These are phyloP conservation scores for Phoma sp. DNA, from an alignment of 2,329 filamentous ascomycete genomes.

Conservation along the genomic window DNA sequence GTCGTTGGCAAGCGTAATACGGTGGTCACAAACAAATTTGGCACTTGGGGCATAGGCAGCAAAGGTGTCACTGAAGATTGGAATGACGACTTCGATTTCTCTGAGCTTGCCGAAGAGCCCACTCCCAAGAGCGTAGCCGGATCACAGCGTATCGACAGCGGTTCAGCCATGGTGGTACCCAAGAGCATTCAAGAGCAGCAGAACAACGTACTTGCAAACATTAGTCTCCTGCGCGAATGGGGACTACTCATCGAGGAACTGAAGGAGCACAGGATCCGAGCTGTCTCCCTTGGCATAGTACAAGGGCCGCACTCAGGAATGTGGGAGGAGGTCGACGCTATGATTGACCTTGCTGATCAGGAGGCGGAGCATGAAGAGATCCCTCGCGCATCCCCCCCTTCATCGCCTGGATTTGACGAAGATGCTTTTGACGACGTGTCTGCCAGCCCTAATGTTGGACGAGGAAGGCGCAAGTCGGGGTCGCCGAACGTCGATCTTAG, in stretches of 20 bases:
- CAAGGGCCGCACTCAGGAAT: constrained; percentile 65
- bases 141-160: constrained; percentile 53
- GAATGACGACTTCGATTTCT: constrained; percentile 89
- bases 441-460: constrained; percentile 42
- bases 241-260: constrained; percentile 82
- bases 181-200: constrained; percentile 81
- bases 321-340: constrained; percentile 84
- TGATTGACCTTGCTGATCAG: constrained; percentile 80
- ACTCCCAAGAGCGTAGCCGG: constrained; percentile 39
- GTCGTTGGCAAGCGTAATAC: constrained; percentile 58
- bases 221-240: constrained; percentile 81
- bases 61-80: constrained; percentile 85
- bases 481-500: constrained; percentile 38
- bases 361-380: constrained; percentile 66
- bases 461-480: constrained; percentile 38
- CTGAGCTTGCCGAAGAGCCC: constrained; percentile 56
- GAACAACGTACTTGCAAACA: constrained; percentile 81
- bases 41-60: constrained; percentile 80
- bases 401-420: constrained; percentile 64
- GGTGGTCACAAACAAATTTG: constrained; percentile 72
- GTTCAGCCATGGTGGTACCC: constrained; percentile 71
- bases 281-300: constrained; percentile 69
- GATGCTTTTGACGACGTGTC: constrained; percentile 63
- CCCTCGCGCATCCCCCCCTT: constrained; percentile 60
- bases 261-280: constrained; percentile 76